A percentile compares a stretch with the other conserved stretches of the same genome.
Evolutionary conservation across 345 rosid genomes (phyloP).

Genomic region (Rhodamnia rubescens): DNA sequence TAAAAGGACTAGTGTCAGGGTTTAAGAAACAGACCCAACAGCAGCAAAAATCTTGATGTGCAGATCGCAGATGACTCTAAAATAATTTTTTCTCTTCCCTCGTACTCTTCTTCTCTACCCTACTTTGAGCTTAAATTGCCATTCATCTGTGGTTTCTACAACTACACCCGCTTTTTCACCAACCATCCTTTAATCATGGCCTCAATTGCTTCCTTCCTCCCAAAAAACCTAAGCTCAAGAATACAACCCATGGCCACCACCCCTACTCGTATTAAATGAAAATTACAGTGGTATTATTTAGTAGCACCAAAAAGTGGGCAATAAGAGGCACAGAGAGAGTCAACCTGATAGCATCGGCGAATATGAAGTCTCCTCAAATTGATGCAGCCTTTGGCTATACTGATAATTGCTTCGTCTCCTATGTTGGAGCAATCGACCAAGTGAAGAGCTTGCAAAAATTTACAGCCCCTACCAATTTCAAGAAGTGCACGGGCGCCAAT

Average conservation of each 20-base stretch:
- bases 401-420: constrained; percentile 69
- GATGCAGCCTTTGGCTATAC: constrained; percentile 75
- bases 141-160: not conserved
- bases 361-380: constrained; percentile 83
- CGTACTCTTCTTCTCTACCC: not conserved
- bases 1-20: not conserved
- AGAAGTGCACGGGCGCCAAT: constrained; percentile 54
- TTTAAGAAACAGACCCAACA: not conserved
- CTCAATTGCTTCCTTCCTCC: not conserved
- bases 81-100: not conserved
- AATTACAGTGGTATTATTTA: not conserved
- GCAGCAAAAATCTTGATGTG: not conserved
- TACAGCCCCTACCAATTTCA: constrained; percentile 76
- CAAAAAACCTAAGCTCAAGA: not conserved
- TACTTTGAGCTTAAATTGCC: not conserved
- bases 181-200: not conserved
- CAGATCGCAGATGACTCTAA: not conserved
- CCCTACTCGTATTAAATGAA: not conserved
- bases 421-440: constrained; percentile 78
- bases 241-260: not conserved
- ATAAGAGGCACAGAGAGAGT: constrained; percentile 1
- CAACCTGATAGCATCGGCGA: constrained; percentile 83
- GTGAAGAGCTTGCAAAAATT: constrained; percentile 66
- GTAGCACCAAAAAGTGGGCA: not conserved
- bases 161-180: not conserved